A percentile compares a stretch with the other conserved stretches of the same genome.
These are phyloP conservation scores for Fusarium robinianum DNA, from an alignment of 2,329 filamentous ascomycete genomes.

Conservation along the genomic window DNA sequence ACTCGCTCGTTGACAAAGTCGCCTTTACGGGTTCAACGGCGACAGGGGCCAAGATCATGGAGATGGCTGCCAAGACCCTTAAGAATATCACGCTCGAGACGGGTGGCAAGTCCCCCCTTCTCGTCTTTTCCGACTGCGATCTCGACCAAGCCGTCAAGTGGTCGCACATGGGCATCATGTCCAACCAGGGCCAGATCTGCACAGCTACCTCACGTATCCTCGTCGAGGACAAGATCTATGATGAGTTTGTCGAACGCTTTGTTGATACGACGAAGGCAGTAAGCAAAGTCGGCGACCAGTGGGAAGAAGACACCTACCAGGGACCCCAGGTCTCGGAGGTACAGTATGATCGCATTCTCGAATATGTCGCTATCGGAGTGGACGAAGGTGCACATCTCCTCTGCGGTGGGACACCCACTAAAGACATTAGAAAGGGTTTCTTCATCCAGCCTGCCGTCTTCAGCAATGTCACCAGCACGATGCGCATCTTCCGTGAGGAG, in stretches of 20 bases:
- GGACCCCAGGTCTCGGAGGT: constrained; percentile 59
- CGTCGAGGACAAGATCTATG: constrained; percentile 81
- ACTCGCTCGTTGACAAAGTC: constrained; percentile 73
- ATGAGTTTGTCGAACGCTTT: constrained; percentile 78
- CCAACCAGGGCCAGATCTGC: constrained; percentile 65
- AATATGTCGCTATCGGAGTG: constrained; percentile 56
- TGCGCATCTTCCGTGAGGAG: constrained; percentile 89
- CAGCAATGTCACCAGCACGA: constrained; percentile 64
- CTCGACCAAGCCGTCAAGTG: constrained; percentile 74
- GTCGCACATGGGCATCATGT: constrained; percentile 71
- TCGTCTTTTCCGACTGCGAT: constrained; percentile 74
- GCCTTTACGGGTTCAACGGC: constrained; percentile 77
- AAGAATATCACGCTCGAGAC: constrained; percentile 62
- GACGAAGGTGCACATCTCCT: constrained; percentile 35
- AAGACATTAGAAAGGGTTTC: constrained; percentile 73
- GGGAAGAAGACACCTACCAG: constrained; percentile 44
- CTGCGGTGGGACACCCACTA: constrained; percentile 41
- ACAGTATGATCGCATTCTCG: constrained; percentile 68
- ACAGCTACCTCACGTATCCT: constrained; percentile 80
- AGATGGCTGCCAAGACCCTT: constrained; percentile 70
- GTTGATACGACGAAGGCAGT: constrained; percentile 67
- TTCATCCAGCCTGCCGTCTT: constrained; percentile 90
- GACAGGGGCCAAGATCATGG: constrained; percentile 74
- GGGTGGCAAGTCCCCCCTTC: constrained; percentile 78
- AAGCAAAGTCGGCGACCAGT: constrained; percentile 43